These are phyloP conservation scores for Neoascochyta sp. DNA, from an alignment of 2,329 filamentous ascomycete species.

Conservation along the genomic window DNA sequence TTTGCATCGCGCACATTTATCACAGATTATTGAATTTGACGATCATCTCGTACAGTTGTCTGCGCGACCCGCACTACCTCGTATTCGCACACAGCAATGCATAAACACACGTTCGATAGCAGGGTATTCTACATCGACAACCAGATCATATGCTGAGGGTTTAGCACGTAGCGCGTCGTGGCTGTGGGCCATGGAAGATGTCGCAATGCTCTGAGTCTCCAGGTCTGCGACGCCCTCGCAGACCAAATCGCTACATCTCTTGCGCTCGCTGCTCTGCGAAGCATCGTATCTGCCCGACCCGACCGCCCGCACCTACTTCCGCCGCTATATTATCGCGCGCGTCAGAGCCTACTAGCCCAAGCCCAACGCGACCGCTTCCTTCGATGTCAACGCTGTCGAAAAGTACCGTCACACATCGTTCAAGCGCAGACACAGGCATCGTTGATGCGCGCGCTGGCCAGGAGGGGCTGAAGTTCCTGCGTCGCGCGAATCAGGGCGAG, in stretches of 20 bases:
- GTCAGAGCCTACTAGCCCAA: slow-evolving; percentile 46
- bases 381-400: slow-evolving; percentile 14
- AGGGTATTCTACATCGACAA: too few species aligned
- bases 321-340: slow-evolving; percentile 46
- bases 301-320: slow-evolving; percentile 50
- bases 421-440: slow-evolving; percentile 19
- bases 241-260: slow-evolving; percentile 44
- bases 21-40: too few species aligned
- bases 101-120: too few species aligned
- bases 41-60: too few species aligned
- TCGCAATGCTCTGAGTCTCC: too few species aligned
- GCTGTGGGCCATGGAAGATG: too few species aligned
- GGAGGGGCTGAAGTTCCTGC: slow-evolving; percentile 43
- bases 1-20: too few species aligned
- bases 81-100: too few species aligned
- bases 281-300: slow-evolving; percentile 59
- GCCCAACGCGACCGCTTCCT: slow-evolving; percentile 17
- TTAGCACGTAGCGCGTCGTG: too few species aligned
- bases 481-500: slow-evolving; percentile 57
- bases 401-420: slow-evolving; percentile 16
- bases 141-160: too few species aligned
- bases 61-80: too few species aligned
- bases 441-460: slow-evolving; percentile 20
- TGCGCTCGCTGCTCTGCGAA: slow-evolving; percentile 57
- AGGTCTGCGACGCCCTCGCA: slow-evolving; percentile 1